These are phyloP conservation scores for Annona cherimola DNA, from an alignment of 164 flowering plant species.

Conservation along the genomic window DNA sequence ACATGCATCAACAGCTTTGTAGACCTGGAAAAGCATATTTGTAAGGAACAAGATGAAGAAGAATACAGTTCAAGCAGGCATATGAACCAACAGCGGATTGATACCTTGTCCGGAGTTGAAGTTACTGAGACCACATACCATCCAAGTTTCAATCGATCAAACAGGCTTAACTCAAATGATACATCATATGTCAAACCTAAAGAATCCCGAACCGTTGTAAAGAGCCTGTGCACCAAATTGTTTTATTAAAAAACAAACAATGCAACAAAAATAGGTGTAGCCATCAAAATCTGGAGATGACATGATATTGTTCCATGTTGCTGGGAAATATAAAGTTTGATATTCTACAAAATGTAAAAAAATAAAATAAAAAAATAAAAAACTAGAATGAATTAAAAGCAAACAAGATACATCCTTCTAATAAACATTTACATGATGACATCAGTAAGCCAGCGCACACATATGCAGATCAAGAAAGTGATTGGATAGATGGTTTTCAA, in stretches of 20 bases:
- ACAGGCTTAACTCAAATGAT: constrained; percentile 86
- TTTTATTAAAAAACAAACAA: background rate
- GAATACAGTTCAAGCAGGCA: background rate
- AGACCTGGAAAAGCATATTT: constrained; percentile 40
- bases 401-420: too few relatives aligned
- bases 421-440: too few relatives aligned
- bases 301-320: background rate
- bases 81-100: background rate
- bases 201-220: constrained; percentile 96
- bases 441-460: too few relatives aligned
- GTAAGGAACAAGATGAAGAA: constrained; percentile 2
- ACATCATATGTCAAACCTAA: constrained; percentile 97
- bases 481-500: too few relatives aligned
- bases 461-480: too few relatives aligned
- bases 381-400: background rate
- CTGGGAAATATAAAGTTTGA: background rate
- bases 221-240: constrained; percentile 55
- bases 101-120: constrained; percentile 92
- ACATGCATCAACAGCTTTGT: constrained; percentile 98
- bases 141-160: constrained; percentile 91
- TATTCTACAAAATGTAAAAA: background rate
- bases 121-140: constrained; percentile 99
- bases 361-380: too few relatives aligned
- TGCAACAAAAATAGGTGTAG: background rate
- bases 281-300: background rate